Percentiles rank a stretch among this genome's conserved stretches.
Evolutionary conservation across 805 yeast genomes (phyloP).

Genomic region (Cyberlindnera galapagoensis): DNA sequence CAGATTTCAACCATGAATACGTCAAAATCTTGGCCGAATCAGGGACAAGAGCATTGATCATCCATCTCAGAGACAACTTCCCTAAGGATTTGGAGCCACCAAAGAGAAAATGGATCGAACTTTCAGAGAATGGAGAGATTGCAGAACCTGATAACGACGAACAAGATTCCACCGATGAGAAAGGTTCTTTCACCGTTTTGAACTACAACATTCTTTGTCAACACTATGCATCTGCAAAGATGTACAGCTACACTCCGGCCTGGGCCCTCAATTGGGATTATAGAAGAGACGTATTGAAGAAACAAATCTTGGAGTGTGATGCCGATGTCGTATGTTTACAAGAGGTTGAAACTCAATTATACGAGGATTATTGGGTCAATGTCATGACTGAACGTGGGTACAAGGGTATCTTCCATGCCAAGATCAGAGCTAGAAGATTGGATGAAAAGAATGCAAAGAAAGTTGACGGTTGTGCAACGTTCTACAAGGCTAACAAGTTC

Average conservation of each 20-base stretch:
- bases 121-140: constrained; percentile 72
- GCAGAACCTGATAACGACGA: constrained; percentile 25
- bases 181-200: constrained; percentile 62
- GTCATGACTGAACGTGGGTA: constrained; percentile 68
- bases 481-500: constrained; percentile 66
- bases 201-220: constrained; percentile 92
- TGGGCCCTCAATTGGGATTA: constrained; percentile 97
- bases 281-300: constrained; percentile 68
- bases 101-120: constrained; percentile 77
- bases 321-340: constrained; percentile 87
- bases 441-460: constrained; percentile 69
- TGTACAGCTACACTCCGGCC: constrained; percentile 92
- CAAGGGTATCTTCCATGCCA: constrained; percentile 74
- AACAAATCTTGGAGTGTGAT: constrained; percentile 58
- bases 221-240: constrained; percentile 85
- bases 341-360: constrained; percentile 87
- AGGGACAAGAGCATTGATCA: constrained; percentile 80
- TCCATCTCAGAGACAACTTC: constrained; percentile 74
- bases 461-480: constrained; percentile 98
- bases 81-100: constrained; percentile 60
- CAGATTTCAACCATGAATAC: constrained; percentile 52
- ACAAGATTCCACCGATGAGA: constrained; percentile 24
- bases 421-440: constrained; percentile 92
- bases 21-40: constrained; percentile 67
- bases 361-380: constrained; percentile 83